phyloP scores from a whole-genome alignment of 106 monocot genomes.

The Acorus gramineus region DNA sequence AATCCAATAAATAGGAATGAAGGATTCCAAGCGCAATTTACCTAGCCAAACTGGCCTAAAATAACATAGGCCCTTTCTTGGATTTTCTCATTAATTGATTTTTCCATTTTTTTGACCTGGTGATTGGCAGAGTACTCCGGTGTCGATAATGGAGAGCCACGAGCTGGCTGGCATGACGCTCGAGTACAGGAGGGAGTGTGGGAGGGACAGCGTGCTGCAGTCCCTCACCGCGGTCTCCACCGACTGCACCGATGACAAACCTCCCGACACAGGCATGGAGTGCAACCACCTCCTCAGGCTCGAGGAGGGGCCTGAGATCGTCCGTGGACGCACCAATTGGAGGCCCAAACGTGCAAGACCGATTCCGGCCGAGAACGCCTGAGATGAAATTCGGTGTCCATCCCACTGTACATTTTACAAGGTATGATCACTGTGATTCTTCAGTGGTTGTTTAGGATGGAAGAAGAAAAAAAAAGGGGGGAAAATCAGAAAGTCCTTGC shows the following conservation, averaged over 20 bases:
- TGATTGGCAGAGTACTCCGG: slow-evolving; percentile 47
- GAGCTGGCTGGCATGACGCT: slow-evolving; percentile 49
- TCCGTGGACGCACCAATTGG: slow-evolving; percentile 68
- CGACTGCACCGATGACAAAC: slow-evolving; percentile 5
- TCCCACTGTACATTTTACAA: neutral
- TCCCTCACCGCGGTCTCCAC: slow-evolving; percentile 58
- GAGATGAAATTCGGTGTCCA: neutral
- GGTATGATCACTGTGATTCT: too few relatives aligned
- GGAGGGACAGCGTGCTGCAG: slow-evolving; percentile 68
- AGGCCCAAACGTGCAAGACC: slow-evolving; percentile 30
- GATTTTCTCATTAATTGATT: too few relatives aligned
- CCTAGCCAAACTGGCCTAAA: too few relatives aligned
- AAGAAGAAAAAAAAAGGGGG: too few relatives aligned
- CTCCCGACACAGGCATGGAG: slow-evolving; percentile 20
- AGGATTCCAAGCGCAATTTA: too few relatives aligned
- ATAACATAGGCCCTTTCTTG: too few relatives aligned
- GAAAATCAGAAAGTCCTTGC: too few relatives aligned
- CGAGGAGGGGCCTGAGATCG: slow-evolving; percentile 60
- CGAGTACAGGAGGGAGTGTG: slow-evolving; percentile 69
- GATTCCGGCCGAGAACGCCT: too few relatives aligned
- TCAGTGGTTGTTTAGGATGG: too few relatives aligned
- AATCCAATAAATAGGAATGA: too few relatives aligned
- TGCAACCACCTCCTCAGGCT: slow-evolving; percentile 66
- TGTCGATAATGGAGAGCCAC: slow-evolving; percentile 42
- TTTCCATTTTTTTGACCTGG: too few relatives aligned